phyloP scores from a whole-genome alignment of 2,329 filamentous ascomycete species.

The Paracoccidioides lutzii region DNA sequence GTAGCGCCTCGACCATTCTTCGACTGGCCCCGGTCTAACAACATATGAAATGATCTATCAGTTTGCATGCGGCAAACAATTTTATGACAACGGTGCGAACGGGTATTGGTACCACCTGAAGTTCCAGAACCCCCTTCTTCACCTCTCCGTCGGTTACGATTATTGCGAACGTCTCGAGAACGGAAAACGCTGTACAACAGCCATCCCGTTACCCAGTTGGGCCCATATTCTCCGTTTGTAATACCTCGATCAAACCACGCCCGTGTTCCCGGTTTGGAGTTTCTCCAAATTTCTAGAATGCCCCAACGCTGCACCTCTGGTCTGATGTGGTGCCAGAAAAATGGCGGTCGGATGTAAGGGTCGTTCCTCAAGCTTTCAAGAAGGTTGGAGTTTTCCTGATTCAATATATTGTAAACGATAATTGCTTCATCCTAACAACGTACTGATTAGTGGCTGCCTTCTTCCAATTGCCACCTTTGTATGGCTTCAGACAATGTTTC shows the following conservation, averaged over 20 bases:
- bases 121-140: conserved; percentile 15
- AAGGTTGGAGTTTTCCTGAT: conserved; percentile 28
- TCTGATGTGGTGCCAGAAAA: conserved; percentile 36
- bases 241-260: conserved; percentile 29
- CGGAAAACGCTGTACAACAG: conserved; percentile 37
- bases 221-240: conserved; percentile 32
- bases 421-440: conserved; percentile 32
- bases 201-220: conserved; percentile 36
- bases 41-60: conserved; percentile 1
- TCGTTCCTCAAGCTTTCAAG: conserved; percentile 29
- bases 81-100: background rate
- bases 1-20: conserved; percentile 15
- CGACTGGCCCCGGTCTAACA: conserved; percentile 12
- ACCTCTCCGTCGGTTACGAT: conserved; percentile 31
- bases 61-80: background rate
- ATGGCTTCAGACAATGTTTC: background rate
- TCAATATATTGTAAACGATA: conserved; percentile 29
- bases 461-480: background rate
- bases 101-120: background rate
- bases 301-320: conserved; percentile 31
- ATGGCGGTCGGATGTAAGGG: conserved; percentile 27
- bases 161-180: conserved; percentile 35
- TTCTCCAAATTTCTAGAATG: conserved; percentile 31
- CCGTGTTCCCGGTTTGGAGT: conserved; percentile 26
- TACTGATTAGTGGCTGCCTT: background rate